phyloP scores from a whole-genome alignment of 768 basidiomycete genomes.

The Pisolithus tinctorius region DNA sequence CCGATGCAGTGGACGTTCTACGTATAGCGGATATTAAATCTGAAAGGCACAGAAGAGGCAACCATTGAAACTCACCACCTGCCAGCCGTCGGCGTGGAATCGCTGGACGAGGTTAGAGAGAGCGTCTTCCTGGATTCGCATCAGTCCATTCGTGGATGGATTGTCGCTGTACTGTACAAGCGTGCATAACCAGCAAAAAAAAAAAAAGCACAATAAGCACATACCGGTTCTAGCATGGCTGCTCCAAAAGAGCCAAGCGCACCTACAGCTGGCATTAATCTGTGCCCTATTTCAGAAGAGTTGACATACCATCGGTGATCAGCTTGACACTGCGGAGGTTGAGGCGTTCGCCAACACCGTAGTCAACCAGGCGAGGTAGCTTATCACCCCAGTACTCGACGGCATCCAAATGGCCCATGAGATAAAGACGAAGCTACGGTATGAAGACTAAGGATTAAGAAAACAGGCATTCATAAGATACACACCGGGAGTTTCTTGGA shows the following conservation, averaged over 20 bases:
- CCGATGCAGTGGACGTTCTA: constrained; percentile 89
- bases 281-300: not conserved
- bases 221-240: constrained; percentile 65
- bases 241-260: constrained; percentile 93
- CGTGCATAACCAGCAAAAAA: constrained; percentile 1
- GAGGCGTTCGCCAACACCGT: constrained; percentile 47
- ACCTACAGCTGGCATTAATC: constrained; percentile 34
- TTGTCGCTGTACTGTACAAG: constrained; percentile 61
- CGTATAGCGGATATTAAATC: too few relatives aligned
- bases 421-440: constrained; percentile 50
- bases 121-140: constrained; percentile 50
- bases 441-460: not conserved
- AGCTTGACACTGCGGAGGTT: constrained; percentile 67
- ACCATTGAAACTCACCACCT: constrained; percentile 54
- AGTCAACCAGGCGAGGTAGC: constrained; percentile 51
- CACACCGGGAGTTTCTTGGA: constrained; percentile 61
- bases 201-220: not conserved
- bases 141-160: constrained; percentile 60
- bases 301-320: constrained; percentile 58
- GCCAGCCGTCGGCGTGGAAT: constrained; percentile 73
- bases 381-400: constrained; percentile 62
- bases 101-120: constrained; percentile 48
- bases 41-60: not conserved
- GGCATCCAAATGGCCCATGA: constrained; percentile 49
- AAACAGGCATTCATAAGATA: constrained; percentile 1